phyloP scores from a whole-genome alignment of 2,329 filamentous ascomycete species.

The Aspergillus ochraceus region DNA sequence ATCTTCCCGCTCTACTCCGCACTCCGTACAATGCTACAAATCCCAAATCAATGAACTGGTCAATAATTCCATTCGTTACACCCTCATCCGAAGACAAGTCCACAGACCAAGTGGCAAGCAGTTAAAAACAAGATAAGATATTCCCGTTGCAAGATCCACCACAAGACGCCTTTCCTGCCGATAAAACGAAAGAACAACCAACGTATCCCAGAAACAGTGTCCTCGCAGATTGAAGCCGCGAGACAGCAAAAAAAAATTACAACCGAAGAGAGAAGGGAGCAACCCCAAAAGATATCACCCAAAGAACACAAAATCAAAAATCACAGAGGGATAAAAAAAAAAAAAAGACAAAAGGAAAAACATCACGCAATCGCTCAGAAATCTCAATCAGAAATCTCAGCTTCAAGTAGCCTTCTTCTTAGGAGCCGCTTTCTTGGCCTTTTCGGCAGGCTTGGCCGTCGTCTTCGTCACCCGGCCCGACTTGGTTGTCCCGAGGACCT shows the following conservation, averaged over 20 bases:
- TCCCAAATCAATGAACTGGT: conserved; percentile 2
- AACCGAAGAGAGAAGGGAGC: conserved; percentile 30
- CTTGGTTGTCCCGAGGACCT: conserved; percentile 78
- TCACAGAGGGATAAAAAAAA: conserved; percentile 12
- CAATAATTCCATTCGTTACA: conserved; percentile 22
- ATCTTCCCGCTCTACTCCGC: neutral
- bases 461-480: conserved; percentile 79
- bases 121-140: conserved; percentile 18
- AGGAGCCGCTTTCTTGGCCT: conserved; percentile 48
- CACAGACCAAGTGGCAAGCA: conserved; percentile 16
- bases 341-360: conserved; percentile 11
- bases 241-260: conserved; percentile 31
- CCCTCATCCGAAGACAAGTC: conserved; percentile 12
- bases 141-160: conserved; percentile 36
- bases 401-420: conserved; percentile 35
- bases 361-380: conserved; percentile 21
- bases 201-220: conserved; percentile 20
- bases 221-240: conserved; percentile 16
- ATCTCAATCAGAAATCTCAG: conserved; percentile 1
- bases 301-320: conserved; percentile 16
- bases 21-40: no score
- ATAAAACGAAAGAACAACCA: conserved; percentile 23
- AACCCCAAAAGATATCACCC: conserved; percentile 20
- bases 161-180: conserved; percentile 37
- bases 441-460: conserved; percentile 46